A percentile compares a stretch with the other conserved stretches of the same genome.
Evolutionary conservation across 2,329 filamentous ascomycete species (phyloP).

Genomic region (Penicillium vulpinum): DNA sequence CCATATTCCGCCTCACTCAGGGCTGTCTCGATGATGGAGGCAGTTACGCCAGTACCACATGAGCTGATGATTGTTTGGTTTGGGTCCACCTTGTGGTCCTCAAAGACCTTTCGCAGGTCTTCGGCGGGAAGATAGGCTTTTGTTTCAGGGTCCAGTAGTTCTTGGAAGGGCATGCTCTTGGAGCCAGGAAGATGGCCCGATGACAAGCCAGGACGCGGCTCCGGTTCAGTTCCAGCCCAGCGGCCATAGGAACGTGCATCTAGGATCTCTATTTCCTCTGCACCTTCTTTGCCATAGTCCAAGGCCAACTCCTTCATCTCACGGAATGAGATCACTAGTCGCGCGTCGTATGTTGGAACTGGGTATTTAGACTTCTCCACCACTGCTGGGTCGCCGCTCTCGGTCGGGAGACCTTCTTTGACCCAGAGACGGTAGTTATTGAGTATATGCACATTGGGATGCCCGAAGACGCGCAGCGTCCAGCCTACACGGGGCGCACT

Average conservation of each 20-base stretch:
- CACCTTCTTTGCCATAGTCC: constrained; percentile 77
- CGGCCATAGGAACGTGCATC: constrained; percentile 80
- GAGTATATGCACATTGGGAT: constrained; percentile 80
- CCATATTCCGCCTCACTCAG: constrained; percentile 76
- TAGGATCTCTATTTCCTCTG: constrained; percentile 80
- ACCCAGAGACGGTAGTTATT: constrained; percentile 98
- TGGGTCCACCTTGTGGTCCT: constrained; percentile 75
- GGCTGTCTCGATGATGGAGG: constrained; percentile 85
- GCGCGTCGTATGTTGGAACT: constrained; percentile 58
- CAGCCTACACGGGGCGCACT: constrained; percentile 90
- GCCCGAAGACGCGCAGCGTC: constrained; percentile 89
- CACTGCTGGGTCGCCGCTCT: constrained; percentile 61
- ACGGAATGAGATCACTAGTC: constrained; percentile 76
- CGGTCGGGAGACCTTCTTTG: constrained; percentile 75
- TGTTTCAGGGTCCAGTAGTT: constrained; percentile 77
- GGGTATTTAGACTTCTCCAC: constrained; percentile 48
- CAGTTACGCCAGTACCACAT: constrained; percentile 93
- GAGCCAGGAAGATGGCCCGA: constrained; percentile 92
- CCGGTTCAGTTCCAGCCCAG: constrained; percentile 79
- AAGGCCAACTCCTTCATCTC: constrained; percentile 75
- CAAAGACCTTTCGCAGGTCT: constrained; percentile 73
- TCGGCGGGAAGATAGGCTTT: constrained; percentile 75
- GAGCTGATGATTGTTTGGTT: constrained; percentile 79
- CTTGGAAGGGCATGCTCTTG: constrained; percentile 75
- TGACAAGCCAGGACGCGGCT: constrained; percentile 80